A percentile compares a stretch with the other conserved stretches of the same genome.
Conservation (phyloP, 2,329 filamentous ascomycete species). For the Aschersonia sp. region DNA sequence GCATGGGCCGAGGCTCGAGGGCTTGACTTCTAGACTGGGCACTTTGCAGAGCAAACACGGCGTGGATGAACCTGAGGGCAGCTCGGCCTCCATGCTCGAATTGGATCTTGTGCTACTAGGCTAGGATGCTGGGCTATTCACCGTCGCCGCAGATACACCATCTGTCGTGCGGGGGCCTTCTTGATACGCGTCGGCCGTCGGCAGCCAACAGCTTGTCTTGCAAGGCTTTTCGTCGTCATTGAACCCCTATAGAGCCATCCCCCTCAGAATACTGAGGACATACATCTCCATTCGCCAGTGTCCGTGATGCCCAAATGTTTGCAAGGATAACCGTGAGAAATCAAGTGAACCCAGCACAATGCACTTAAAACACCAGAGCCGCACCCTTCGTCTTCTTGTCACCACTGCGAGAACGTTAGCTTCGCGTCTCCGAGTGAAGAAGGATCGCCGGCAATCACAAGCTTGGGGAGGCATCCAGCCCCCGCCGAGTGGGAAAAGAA, state of each 20-base stretch:
- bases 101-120: too few species aligned
- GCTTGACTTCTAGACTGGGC: not conserved
- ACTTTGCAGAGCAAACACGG: constrained; percentile 5
- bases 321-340: constrained; percentile 28
- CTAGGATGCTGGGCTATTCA: too few species aligned
- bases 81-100: too few species aligned
- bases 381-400: constrained; percentile 99
- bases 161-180: too few species aligned
- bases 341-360: constrained; percentile 28
- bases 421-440: not conserved
- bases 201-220: too few species aligned
- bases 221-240: constrained; percentile 16
- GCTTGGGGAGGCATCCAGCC: too few species aligned
- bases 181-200: too few species aligned
- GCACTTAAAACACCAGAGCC: constrained; percentile 93
- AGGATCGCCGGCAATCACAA: too few species aligned
- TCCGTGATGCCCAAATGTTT: constrained; percentile 31
- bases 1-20: not conserved
- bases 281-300: constrained; percentile 31
- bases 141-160: too few species aligned
- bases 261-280: constrained; percentile 22
- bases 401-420: constrained; percentile 48
- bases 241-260: constrained; percentile 29
- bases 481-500: not conserved
- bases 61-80: too few species aligned